Conservation (phyloP, 179 eudicot species). For the Heliamphora pulchella region DNA sequence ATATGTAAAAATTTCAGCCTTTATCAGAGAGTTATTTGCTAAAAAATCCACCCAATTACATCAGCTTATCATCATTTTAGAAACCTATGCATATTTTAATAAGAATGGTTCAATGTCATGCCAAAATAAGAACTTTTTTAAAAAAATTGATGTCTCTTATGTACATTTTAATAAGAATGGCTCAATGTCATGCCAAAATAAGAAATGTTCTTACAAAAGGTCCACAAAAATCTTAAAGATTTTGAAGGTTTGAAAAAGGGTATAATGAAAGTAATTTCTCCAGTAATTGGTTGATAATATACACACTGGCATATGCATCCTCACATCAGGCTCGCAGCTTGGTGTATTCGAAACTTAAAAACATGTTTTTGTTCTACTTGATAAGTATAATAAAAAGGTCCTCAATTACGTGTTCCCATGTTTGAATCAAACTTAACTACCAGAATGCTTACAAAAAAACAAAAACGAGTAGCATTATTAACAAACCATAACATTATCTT, state of each 20-base stretch:
- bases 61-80: too few relatives aligned
- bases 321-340: background rate
- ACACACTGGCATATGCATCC: background rate
- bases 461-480: background rate
- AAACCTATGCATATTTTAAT: background rate
- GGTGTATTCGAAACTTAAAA: background rate
- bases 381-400: too few relatives aligned
- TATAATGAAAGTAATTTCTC: too few relatives aligned
- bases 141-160: background rate
- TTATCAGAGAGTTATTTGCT: too few relatives aligned
- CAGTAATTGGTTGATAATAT: background rate
- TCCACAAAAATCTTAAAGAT: background rate
- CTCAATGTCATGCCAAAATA: background rate
- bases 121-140: background rate
- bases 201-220: background rate
- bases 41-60: too few relatives aligned
- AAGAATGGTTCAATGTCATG: background rate
- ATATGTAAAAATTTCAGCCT: too few relatives aligned
- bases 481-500: background rate
- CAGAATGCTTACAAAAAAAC: background rate
- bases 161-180: background rate
- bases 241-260: background rate
- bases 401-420: background rate
- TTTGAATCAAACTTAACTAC: background rate
- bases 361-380: background rate